These are phyloP conservation scores for Nigrospora oryzae DNA, from an alignment of 2,329 filamentous ascomycete species.

Conservation along the genomic window DNA sequence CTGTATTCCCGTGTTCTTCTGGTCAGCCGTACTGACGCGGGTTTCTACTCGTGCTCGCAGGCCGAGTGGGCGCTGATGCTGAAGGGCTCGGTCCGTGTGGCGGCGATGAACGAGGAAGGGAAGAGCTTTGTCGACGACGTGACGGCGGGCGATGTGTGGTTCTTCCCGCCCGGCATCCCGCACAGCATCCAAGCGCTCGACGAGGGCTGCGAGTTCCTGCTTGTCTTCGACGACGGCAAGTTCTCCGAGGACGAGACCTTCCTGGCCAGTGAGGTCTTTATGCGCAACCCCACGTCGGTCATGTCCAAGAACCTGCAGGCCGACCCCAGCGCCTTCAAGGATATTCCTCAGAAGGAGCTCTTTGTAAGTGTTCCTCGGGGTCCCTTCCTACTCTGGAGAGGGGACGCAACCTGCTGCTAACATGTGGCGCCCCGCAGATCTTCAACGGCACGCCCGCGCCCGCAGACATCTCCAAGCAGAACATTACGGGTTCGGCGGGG, in stretches of 20 bases:
- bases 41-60: not conserved
- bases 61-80: conserved; percentile 36
- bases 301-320: conserved; percentile 46
- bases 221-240: conserved; percentile 50
- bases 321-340: conserved; percentile 35
- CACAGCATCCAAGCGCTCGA: conserved; percentile 47
- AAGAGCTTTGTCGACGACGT: conserved; percentile 38
- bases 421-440: conserved; percentile 21
- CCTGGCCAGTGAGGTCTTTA: conserved; percentile 44
- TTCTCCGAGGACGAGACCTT: conserved; percentile 55
- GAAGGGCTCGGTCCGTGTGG: conserved; percentile 42
- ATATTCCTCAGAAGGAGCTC: conserved; percentile 36
- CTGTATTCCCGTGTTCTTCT: not conserved
- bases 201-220: conserved; percentile 47
- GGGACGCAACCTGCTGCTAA: too few relatives aligned
- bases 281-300: conserved; percentile 41
- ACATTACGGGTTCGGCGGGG: conserved; percentile 35
- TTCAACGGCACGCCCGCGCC: conserved; percentile 43
- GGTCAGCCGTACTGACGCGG: too few relatives aligned
- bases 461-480: conserved; percentile 34
- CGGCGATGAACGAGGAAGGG: conserved; percentile 43
- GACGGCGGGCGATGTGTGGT: conserved; percentile 44
- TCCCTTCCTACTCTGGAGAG: too few relatives aligned
- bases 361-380: conserved; percentile 22
- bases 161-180: conserved; percentile 40